Conservation (phyloP, 306 rosid species). For the Nissolia schottii region DNA sequence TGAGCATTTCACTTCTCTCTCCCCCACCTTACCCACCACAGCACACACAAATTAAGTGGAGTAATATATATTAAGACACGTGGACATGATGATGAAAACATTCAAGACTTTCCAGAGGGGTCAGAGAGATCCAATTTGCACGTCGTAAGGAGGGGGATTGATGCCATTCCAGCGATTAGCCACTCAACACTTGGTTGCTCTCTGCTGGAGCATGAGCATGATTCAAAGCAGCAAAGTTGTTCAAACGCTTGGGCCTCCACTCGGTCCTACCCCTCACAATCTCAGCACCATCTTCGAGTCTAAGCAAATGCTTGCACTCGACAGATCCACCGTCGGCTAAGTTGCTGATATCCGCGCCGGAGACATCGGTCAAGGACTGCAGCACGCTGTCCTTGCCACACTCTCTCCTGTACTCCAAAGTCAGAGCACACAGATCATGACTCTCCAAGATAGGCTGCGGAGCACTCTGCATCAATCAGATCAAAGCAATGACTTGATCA, state of each 20-base stretch:
- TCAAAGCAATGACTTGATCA: neutral
- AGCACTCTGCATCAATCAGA: conserved; percentile 68
- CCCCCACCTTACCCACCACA: neutral
- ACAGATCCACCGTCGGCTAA: conserved; percentile 38
- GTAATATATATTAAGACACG: conserved; percentile 11
- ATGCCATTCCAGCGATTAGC: conserved; percentile 15
- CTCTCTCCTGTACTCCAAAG: conserved; percentile 92
- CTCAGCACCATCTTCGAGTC: conserved; percentile 71
- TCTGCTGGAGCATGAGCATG: conserved; percentile 43
- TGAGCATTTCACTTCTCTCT: conserved; percentile 26
- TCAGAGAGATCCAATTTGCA: conserved; percentile 20
- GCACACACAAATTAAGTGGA: conserved; percentile 16
- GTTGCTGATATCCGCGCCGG: conserved; percentile 45
- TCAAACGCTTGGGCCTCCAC: conserved; percentile 69
- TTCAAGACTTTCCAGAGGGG: conserved; percentile 33
- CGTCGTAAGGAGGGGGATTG: neutral
- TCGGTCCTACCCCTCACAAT: conserved; percentile 88
- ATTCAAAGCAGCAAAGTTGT: conserved; percentile 37
- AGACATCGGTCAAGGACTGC: conserved; percentile 62
- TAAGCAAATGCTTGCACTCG: conserved; percentile 88
- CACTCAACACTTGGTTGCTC: conserved; percentile 22
- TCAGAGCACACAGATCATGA: conserved; percentile 60
- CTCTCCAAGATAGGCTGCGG: conserved; percentile 84
- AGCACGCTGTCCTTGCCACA: conserved; percentile 87
- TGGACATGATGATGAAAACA: conserved; percentile 34